Percentiles rank a stretch among this genome's conserved stretches.
These are phyloP conservation scores for Medicago ruthenica DNA, from an alignment of 306 rosid genomes.

Conservation along the genomic window DNA sequence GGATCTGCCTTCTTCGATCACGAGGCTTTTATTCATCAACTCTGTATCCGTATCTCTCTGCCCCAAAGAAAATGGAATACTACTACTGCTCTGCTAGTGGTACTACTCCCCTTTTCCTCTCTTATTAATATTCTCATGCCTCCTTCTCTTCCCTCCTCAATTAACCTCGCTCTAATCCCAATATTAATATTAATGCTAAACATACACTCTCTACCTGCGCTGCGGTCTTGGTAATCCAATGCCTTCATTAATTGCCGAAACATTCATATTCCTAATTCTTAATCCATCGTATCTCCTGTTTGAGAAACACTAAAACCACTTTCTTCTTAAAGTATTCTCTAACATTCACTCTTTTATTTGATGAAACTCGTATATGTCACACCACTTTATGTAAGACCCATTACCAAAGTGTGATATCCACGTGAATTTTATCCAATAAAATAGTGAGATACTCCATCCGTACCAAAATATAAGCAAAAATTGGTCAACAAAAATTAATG, in stretches of 20 bases:
- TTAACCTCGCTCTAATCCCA: background rate
- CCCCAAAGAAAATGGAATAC: conserved; percentile 1
- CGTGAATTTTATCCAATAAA: too few species aligned
- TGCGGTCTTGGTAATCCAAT: background rate
- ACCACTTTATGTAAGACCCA: too few species aligned
- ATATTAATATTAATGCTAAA: background rate
- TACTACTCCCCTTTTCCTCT: background rate
- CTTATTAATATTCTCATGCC: background rate
- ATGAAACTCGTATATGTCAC: too few species aligned
- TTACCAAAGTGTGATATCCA: too few species aligned
- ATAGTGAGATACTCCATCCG: too few species aligned
- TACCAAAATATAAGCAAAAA: too few species aligned
- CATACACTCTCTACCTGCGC: background rate
- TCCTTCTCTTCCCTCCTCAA: background rate
- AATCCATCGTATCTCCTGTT: too few species aligned
- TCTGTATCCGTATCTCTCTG: conserved; percentile 14
- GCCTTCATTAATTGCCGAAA: background rate
- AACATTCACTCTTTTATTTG: too few species aligned
- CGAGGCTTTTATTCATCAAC: conserved; percentile 9
- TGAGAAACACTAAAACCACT: too few species aligned
- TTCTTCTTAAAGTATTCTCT: too few species aligned
- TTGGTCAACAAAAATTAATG: too few species aligned
- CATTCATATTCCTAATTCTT: background rate
- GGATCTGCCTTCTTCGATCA: conserved; percentile 24
- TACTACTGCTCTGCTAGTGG: background rate